Base-by-base conservation (phyloP, 768 basidiomycete genomes). In the Phylloporus arenicola region DNA sequence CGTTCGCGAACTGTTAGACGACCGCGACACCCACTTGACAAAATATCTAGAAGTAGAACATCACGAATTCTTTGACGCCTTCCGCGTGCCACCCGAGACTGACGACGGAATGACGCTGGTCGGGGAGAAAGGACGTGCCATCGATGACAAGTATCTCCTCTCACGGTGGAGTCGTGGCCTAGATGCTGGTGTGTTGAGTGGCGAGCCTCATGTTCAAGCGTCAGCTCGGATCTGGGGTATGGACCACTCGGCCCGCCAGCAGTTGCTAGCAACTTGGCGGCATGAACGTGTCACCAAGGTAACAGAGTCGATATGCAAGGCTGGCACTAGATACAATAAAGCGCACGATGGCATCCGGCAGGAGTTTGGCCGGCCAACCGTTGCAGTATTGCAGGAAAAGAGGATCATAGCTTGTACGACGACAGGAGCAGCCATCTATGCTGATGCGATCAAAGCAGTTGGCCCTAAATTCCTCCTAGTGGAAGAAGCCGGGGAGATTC, bases 401-500 rank as follows among this genome's bases (percentile, higher is more conserved):
- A 67, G 78, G 17, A 77, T 86, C 35, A 80, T 86, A 9, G 84
- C 76, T 0, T 85, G 83, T 54, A 86, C 84, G 0, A 86, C 84
- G 0, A 84, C 84, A 0, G 84, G 73, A 1, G 84, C 84, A 0
- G 84, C 84, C 0, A 86, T 79, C 61, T 78, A 81, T 49, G 64
- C 68, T 0, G 61, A 71, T 2, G 68, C 64, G 10, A 73, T 86
- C 20, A 72, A 70, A 14, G 67, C 65, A 0, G 74, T 70, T 3
- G 61, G 64, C 4, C 79, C 82, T 0, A 64, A 72, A 10, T 71
- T 85, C 4, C 64, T 86, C 6, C 65, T 86, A 0, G 83, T 86
- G 1, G 84, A 87, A 57, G 84, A 86, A 60, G 84, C 84, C 0
- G 84, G 84, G 3, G 84, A 86, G 57, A 84, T 86, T 40, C 61